These are phyloP conservation scores for Clarireedia monteithiana DNA, from an alignment of 2,329 filamentous ascomycete genomes.

Conservation along the genomic window DNA sequence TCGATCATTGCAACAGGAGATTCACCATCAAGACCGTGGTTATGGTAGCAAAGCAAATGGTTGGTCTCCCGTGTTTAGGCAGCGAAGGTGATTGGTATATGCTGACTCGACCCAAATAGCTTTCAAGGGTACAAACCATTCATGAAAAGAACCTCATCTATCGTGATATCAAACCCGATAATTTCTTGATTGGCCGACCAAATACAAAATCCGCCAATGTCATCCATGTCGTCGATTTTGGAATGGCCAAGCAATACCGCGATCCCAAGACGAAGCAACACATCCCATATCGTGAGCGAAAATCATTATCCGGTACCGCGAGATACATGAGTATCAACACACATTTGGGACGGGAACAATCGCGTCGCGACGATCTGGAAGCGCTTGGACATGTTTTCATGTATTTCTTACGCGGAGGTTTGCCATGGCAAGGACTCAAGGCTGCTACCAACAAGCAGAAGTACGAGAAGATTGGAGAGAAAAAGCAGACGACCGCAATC, in stretches of 20 bases:
- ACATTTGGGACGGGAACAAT: conserved; percentile 92
- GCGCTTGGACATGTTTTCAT: conserved; percentile 71
- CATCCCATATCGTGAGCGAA: conserved; percentile 94
- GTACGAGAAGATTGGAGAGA: conserved; percentile 99
- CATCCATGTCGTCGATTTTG: conserved; percentile 97
- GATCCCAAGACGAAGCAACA: conserved; percentile 99
- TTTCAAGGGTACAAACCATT: conserved; percentile 85
- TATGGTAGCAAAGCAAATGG: conserved; percentile 99
- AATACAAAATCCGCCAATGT: conserved; percentile 93
- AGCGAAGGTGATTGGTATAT: not conserved
- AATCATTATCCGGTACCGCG: conserved; percentile 92
- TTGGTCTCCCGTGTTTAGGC: conserved; percentile 34
- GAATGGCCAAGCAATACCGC: conserved; percentile 98
- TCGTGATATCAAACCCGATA: conserved; percentile 98
- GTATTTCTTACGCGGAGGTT: conserved; percentile 64
- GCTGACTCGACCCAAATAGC: conserved; percentile 36
- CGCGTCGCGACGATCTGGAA: conserved; percentile 89
- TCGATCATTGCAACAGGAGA: conserved; percentile 91
- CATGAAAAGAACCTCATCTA: conserved; percentile 99
- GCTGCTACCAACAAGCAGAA: conserved; percentile 85
- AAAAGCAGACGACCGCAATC: conserved; percentile 97
- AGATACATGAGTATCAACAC: conserved; percentile 99
- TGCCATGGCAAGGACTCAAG: conserved; percentile 68
- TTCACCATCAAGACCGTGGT: conserved; percentile 98
- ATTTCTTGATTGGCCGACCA: conserved; percentile 92